Conservation (phyloP, 371 early-diverging fungal species). For the Amoeboaphelidium protococcarum region DNA sequence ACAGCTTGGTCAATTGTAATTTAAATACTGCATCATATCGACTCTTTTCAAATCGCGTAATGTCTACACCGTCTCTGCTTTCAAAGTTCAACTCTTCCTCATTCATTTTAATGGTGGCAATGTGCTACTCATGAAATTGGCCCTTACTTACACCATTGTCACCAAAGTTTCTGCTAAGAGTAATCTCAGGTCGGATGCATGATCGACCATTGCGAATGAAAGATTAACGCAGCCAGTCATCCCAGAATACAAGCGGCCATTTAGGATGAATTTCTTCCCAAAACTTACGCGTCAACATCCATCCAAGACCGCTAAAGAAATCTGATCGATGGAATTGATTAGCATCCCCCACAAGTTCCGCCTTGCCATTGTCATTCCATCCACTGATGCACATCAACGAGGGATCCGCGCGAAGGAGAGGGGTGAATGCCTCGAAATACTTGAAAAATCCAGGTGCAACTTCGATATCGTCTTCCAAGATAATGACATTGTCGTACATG, state of each 20-base stretch:
- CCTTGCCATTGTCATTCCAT: background rate
- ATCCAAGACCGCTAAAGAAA: background rate
- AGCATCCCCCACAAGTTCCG: background rate
- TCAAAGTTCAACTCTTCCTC: background rate
- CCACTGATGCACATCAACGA: background rate
- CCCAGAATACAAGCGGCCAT: background rate
- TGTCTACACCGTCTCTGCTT: no score
- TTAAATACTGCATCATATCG: no score
- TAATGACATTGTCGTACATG: background rate
- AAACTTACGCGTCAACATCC: background rate
- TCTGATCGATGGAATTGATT: background rate
- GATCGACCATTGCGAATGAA: background rate
- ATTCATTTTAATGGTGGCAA: background rate
- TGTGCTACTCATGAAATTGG: background rate
- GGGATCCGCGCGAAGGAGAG: background rate
- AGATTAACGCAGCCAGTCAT: background rate
- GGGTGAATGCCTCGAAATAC: background rate
- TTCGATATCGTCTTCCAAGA: background rate
- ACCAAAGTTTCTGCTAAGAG: background rate
- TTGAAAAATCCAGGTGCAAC: background rate
- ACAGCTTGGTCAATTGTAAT: no score
- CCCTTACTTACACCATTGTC: background rate
- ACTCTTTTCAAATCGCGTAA: no score
- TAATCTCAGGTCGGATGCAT: background rate
- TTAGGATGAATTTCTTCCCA: background rate